These are phyloP conservation scores for Sanguinoderma infundibulare DNA, from an alignment of 1,284 basidiomycete genomes.

Conservation along the genomic window DNA sequence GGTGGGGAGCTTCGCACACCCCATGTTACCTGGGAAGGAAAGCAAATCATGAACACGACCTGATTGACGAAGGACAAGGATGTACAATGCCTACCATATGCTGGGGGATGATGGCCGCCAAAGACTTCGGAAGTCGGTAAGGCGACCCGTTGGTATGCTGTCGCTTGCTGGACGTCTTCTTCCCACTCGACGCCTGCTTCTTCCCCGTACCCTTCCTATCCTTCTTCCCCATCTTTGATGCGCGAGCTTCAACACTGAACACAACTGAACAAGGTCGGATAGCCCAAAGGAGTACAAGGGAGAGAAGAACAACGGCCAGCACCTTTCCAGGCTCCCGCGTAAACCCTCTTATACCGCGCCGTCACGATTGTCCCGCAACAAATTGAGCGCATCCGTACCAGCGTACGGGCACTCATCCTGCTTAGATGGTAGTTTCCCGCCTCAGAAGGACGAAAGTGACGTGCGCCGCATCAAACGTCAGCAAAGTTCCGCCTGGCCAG, in stretches of 20 bases:
- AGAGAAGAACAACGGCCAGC: background rate
- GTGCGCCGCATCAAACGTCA: background rate
- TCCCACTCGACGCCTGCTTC: background rate
- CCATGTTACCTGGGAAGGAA: background rate
- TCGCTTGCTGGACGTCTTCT: background rate
- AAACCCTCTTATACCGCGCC: background rate
- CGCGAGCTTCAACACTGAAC: too few relatives aligned
- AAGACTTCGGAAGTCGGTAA: background rate
- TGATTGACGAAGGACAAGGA: background rate
- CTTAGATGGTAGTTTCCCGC: too few relatives aligned
- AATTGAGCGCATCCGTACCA: too few relatives aligned
- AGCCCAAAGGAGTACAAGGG: background rate
- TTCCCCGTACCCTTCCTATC: background rate
- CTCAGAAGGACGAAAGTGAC: background rate
- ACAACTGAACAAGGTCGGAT: background rate
- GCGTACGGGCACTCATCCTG: too few relatives aligned
- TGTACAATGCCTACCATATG: background rate
- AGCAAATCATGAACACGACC: background rate
- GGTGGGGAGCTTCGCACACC: background rate
- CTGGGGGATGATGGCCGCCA: background rate
- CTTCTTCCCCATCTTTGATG: background rate
- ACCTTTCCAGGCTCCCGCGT: background rate
- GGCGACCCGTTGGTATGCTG: background rate
- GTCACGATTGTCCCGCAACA: background rate
- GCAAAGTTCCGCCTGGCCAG: too few relatives aligned